Base-by-base conservation (phyloP, 2,329 filamentous ascomycete genomes). In the Trichophyton verrucosum region DNA sequence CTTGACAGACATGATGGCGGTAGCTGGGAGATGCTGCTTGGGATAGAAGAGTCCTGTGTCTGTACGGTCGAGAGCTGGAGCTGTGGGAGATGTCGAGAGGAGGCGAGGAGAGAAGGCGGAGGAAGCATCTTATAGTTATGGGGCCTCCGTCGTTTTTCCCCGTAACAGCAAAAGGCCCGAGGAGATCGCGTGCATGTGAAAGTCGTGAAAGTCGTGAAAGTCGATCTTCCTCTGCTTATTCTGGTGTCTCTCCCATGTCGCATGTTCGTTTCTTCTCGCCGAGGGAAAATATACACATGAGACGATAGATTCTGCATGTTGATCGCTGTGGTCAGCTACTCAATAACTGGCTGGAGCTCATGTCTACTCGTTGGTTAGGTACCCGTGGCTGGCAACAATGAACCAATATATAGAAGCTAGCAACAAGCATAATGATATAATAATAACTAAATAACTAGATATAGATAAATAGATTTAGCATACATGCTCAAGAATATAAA, bases 1-100 rank as follows among this genome's bases (percentile, higher is more conserved):
- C 76, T 86, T 86, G 77, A 90, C 81, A 81, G 84, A 80, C 87
- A 90, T 90, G 68, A 66, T 81, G 76, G 62, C 24, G 57, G 56
- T 49, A 9, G 33, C 11, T 38, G 33, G 40, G 51, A 11, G n/a
- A 15, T 6, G 6, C 20, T 17, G 3, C 13, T 49, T 49, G 40
- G 15, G 20, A 30, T 11, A 27, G 3, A 15, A 33, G 30, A 27
- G 15, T 38, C 33, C 33, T 38, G 33, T 3, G 33, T 38, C 33
- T 38, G 33, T 38, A 38, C 3, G 33, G 11, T 38, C 33, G 33
- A 38, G 33, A 38, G 33, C 33, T 38, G 8, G 33, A 38, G 51
- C 20, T n/a, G 51, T 17, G 49, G 22, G 6, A 30, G 22, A 7
- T 27, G 22, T 27, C 6, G 6, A 24, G 15, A 3, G 22, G 30